phyloP scores from a whole-genome alignment of 257 asterid species.

The Coffea eugenioides region DNA sequence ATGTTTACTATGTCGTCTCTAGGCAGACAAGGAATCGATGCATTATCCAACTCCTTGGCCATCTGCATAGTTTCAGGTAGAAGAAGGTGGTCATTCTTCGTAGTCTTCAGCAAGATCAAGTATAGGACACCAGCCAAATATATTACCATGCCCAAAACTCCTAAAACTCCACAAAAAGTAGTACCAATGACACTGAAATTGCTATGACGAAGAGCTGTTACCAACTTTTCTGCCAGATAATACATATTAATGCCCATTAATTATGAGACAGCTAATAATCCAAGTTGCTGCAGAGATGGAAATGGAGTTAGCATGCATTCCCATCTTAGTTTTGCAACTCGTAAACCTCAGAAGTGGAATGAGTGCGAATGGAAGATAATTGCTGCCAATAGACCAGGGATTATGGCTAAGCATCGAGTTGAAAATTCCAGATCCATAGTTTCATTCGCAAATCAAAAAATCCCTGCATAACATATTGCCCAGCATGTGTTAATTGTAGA shows the following conservation, averaged over 20 bases:
- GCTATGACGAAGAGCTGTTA: constrained; percentile 52
- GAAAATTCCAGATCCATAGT: constrained; percentile 85
- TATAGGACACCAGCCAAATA: constrained; percentile 65
- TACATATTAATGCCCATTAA: constrained; percentile 82
- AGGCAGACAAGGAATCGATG: constrained; percentile 29
- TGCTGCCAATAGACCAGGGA: constrained; percentile 88
- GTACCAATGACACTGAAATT: constrained; percentile 32
- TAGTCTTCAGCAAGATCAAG: constrained; percentile 62
- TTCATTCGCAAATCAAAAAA: constrained; percentile 85
- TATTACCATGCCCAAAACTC: constrained; percentile 55
- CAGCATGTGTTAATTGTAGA: constrained; percentile 93
- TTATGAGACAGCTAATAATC: constrained; percentile 72
- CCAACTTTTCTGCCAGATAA: constrained; percentile 68
- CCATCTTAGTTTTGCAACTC: constrained; percentile 93
- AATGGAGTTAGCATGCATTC: constrained; percentile 60
- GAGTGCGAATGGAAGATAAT: constrained; percentile 89
- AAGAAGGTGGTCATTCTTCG: constrained; percentile 53
- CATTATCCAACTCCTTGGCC: constrained; percentile 25
- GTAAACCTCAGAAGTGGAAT: constrained; percentile 96
- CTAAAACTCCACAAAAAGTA: constrained; percentile 65
- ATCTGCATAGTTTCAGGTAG: constrained; percentile 42
- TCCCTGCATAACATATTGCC: constrained; percentile 98
- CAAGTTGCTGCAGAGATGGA: constrained; percentile 74
- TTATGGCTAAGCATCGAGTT: constrained; percentile 86
- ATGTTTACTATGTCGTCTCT: constrained; percentile 70